A percentile compares a stretch with the other conserved stretches of the same genome.
Conservation (phyloP, 169 alveolate species). For the Amoebophrya sp. region DNA sequence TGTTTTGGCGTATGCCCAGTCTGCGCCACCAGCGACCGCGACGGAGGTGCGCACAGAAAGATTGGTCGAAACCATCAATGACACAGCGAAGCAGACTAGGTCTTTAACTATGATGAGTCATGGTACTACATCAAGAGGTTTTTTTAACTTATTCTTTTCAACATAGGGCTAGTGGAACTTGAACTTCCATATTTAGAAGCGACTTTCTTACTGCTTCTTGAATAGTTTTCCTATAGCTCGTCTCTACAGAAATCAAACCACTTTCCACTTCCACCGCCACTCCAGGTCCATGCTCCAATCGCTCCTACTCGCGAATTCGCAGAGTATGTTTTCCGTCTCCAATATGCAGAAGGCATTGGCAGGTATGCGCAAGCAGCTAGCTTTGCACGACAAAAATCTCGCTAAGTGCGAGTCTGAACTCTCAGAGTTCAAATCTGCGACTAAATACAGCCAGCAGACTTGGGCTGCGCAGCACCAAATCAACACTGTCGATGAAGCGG, state of each 20-base stretch:
- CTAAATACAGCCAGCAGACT: not conserved
- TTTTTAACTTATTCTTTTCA: no score
- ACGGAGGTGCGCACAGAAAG: no score
- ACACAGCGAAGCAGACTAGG: not conserved
- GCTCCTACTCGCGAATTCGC: not conserved
- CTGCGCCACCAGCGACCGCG: no score
- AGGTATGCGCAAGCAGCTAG: not conserved
- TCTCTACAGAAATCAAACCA: no score
- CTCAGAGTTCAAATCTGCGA: not conserved
- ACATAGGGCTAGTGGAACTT: no score
- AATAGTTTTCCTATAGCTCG: no score
- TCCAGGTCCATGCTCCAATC: not conserved
- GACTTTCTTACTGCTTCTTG: no score
- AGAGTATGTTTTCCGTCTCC: not conserved
- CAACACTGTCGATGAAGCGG: not conserved
- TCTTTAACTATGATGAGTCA: no score
- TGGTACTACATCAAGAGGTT: no score
- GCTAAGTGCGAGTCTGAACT: not conserved
- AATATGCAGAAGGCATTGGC: not conserved
- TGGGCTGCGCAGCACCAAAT: not conserved
- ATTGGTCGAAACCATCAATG: not conserved
- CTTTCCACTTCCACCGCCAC: no score
- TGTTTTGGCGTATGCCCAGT: no score
- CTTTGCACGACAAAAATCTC: not conserved
- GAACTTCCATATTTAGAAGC: no score